Evolutionary conservation across 1,284 basidiomycete species (phyloP).

Genomic region (Microbotryum silenes-acaulis): DNA sequence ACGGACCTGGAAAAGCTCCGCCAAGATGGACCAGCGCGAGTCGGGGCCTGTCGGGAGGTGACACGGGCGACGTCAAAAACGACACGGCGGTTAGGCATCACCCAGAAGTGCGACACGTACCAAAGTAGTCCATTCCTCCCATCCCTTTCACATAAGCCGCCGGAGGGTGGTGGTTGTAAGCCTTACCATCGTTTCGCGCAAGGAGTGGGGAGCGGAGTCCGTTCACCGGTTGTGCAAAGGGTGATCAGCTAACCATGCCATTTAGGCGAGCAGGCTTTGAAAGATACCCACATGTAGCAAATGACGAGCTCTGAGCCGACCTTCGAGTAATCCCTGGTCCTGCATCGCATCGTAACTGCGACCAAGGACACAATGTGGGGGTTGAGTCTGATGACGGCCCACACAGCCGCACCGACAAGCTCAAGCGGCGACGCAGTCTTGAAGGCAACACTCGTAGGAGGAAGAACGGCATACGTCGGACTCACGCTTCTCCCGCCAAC

Average conservation of each 20-base stretch:
- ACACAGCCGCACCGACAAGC: too few relatives aligned
- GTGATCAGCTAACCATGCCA: too few relatives aligned
- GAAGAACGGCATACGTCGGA: neutral
- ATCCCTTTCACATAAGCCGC: neutral
- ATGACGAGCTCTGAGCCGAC: constrained; percentile 4
- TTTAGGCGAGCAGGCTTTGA: too few relatives aligned
- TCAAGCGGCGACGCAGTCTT: neutral
- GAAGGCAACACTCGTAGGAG: neutral
- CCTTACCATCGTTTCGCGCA: neutral
- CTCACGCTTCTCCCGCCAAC: constrained; percentile 5
- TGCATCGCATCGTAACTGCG: constrained; percentile 1
- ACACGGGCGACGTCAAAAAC: neutral
- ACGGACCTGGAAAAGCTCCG: neutral
- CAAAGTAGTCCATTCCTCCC: too few relatives aligned
- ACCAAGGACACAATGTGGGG: too few relatives aligned
- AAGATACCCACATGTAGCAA: constrained; percentile 7
- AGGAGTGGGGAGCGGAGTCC: too few relatives aligned
- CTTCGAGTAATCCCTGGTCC: constrained; percentile 5
- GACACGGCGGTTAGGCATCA: too few relatives aligned
- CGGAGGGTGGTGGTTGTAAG: neutral
- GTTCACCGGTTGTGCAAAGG: too few relatives aligned
- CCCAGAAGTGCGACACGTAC: neutral
- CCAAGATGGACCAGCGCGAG: neutral
- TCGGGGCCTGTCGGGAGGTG: too few relatives aligned
- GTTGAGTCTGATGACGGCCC: too few relatives aligned